Evolutionary conservation across 202 grass and related monocot species (phyloP), one percentile per base, ranked within the genome.

Genomic region (Miscanthus sacchariflorus): DNA sequence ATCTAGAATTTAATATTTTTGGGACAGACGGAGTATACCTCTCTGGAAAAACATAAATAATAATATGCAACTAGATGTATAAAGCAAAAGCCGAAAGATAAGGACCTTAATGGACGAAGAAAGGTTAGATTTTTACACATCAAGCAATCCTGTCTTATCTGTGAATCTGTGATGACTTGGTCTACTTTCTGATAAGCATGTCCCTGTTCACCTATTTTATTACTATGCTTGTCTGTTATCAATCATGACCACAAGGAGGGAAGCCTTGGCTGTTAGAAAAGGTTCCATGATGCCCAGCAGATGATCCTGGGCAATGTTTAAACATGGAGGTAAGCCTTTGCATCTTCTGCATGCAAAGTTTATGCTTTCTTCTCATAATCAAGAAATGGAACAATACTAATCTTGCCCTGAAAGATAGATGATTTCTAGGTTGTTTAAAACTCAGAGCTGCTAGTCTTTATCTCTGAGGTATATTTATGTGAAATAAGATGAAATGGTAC

Each of bases 331-430:
- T 21, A 82, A 82, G 27, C 27, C 21, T 89, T 92, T 89, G 87
- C 90, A 92, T 86, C 79, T 19, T 79, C 72, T 83, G 21, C 45
- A 70, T 86, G 90, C 83, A 30, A 89, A 83, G 68, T 33, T 78
- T 89, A 77, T 92, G 70, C 81, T 80, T 88, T 89, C 68, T 63
- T 83, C 74, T 79, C 74, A 50, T 83, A 49, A 89, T 42, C 83
- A 83, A 83, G 87, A 64, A 92, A 83, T 9, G 38, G 36, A 83
- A 76, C 4, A 80, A 75, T 86, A 76, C 83, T 80, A 74, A 76
- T 70, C 83, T 83, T 92, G 68, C 79, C 40, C 72, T 80, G 27
- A 35, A 89, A 86, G 90, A 12, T 70, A 85, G 73, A 82, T 91
- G 43, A 78, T 33, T 74, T 48, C 6, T n/a, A 49, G 7, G 5